Conservation (phyloP, 2,329 filamentous ascomycete species). For the Trichoderma afroharzianum region DNA sequence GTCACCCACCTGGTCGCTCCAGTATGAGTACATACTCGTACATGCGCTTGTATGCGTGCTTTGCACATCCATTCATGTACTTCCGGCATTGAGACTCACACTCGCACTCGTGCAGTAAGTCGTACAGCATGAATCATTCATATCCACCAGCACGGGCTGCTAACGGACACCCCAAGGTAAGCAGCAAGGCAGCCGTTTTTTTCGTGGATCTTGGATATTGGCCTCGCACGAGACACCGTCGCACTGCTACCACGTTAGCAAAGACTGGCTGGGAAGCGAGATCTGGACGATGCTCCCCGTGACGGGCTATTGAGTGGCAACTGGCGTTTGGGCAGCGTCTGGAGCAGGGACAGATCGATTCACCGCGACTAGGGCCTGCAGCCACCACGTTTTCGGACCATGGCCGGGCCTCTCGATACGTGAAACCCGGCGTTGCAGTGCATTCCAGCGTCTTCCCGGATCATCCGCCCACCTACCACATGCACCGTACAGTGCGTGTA, state of each 20-base stretch:
- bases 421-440: constrained; percentile 1
- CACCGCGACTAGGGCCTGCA: constrained; percentile 7
- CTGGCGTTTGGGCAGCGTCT: background rate
- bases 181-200: background rate
- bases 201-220: background rate
- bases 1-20: background rate
- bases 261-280: background rate
- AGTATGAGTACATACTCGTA: background rate
- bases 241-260: background rate
- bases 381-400: constrained; percentile 17
- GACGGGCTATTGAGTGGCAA: background rate
- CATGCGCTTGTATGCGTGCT: background rate
- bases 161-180: background rate
- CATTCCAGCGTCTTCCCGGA: background rate
- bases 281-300: background rate
- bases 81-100: background rate
- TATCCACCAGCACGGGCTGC: background rate
- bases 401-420: constrained; percentile 6
- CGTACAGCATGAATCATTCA: background rate
- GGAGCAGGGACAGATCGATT: constrained; percentile 1
- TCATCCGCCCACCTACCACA: background rate
- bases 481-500: background rate
- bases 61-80: background rate
- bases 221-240: background rate
- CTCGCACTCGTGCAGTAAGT: background rate